Base-by-base conservation (phyloP, 2,329 filamentous ascomycete genomes). In the Aureobasidium sp. region DNA sequence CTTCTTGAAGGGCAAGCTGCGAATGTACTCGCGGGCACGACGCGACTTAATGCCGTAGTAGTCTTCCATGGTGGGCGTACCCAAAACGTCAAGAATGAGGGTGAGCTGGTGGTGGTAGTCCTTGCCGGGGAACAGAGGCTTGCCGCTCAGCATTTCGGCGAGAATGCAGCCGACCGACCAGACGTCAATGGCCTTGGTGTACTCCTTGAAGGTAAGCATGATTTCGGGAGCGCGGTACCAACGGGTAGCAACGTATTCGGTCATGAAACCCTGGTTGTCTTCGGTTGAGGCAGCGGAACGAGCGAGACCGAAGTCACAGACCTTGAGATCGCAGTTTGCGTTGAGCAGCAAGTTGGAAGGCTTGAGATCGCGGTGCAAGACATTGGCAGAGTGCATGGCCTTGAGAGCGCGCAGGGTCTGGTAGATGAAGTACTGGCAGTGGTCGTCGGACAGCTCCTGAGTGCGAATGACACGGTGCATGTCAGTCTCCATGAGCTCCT, bases 191-290 rank as follows among this genome's bases (percentile, higher is more conserved):
- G 94, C 94, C 79, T 97, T 99, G 70, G 94, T 99, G 80, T 99
- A 99, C 78, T 99, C 94, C 81, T 99, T 97, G 82, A 97, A 99
- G 13, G 94, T 99, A 79, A 99, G 88, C 94, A 99, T 99, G 76
- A 99, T 99, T 76, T 99, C 94, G 3, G 94, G 94, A 6, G 94
- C 94, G 77, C 94, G 92, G 78, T 99, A 99, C 94, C 94, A 99
- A 71, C 94, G 88, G 51, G 94, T 99, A 57, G 94, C 94, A 63
- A 99, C 94, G 75, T 99, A 99, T 95, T 99, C 94, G 17, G 94
- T 99, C 94, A 99, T 99, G 84, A 99, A 99, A 26, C 94, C 94
- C n/a, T 93, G 97, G 79, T 99, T 99, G 77, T 99, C 94, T 73
- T 99, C 94, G 69, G 95, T 95, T 10, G 93, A 97, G 9, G 94